Percentiles rank a stretch among this genome's conserved stretches.
Evolutionary conservation across 176 grass and related monocot species (phyloP).

Genomic region (Aegilops speltoides): DNA sequence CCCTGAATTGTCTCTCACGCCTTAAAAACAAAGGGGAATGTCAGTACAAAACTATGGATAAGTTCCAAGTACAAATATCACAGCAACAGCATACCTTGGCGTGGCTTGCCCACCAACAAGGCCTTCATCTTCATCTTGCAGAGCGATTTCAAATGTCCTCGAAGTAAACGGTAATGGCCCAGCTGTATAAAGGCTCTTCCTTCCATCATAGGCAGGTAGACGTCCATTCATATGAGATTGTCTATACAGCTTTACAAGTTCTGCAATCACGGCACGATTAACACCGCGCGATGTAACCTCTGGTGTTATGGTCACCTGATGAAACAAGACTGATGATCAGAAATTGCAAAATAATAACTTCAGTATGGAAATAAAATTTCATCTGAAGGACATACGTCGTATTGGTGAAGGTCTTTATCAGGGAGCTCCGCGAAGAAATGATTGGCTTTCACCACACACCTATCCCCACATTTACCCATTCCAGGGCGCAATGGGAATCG

Average conservation of each 20-base stretch:
- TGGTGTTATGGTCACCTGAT: conserved; percentile 80
- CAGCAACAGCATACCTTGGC: conserved; percentile 36
- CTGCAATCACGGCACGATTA: conserved; percentile 88
- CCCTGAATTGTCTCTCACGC: conserved; percentile 73
- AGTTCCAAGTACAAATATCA: conserved; percentile 9
- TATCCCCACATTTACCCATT: conserved; percentile 80
- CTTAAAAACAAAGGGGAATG: conserved; percentile 40
- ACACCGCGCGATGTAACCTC: conserved; percentile 86
- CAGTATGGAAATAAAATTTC: neutral
- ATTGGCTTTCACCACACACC: conserved; percentile 92
- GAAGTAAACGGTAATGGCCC: conserved; percentile 81
- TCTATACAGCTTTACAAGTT: conserved; percentile 63
- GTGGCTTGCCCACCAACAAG: conserved; percentile 42
- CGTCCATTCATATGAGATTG: conserved; percentile 63
- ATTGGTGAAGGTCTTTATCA: conserved; percentile 95
- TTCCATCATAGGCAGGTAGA: conserved; percentile 84
- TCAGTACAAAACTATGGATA: conserved; percentile 14
- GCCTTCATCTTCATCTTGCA: conserved; percentile 76
- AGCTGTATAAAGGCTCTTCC: conserved; percentile 95
- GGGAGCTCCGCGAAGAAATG: conserved; percentile 96
- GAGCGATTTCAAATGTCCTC: conserved; percentile 70
- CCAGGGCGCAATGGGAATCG: conserved; percentile 82
- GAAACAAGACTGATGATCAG: conserved; percentile 22
- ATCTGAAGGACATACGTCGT: conserved; percentile 58
- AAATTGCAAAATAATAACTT: conserved; percentile 11